Percentiles rank a stretch among this genome's conserved stretches.
Conservation (phyloP, 2,329 filamentous ascomycete species). For the Cladosporium austrohemisphaericum region DNA sequence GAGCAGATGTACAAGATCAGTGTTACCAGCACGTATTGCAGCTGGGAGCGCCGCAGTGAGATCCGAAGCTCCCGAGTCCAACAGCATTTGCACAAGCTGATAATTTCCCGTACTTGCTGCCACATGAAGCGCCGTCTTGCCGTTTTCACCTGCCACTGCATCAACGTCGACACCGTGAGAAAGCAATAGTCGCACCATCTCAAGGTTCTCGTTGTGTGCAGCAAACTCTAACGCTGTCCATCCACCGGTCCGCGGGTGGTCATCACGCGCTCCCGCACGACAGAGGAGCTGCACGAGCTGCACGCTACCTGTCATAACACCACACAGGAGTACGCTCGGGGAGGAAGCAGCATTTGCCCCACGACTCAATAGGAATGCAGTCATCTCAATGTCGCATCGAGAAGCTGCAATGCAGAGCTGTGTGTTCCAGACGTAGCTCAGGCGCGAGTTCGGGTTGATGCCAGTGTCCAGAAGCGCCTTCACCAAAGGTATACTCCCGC, state of each 20-base stretch:
- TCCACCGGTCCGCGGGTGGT: not conserved
- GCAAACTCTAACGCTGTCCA: conserved; percentile 3
- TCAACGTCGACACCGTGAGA: not conserved
- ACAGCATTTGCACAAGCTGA: not conserved
- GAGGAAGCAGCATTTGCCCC: not conserved
- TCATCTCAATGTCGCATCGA: not conserved
- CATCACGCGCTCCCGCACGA: not conserved
- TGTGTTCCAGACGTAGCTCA: not conserved
- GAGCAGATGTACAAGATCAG: not conserved
- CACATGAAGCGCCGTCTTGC: conserved; percentile 1
- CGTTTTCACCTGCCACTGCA: not conserved
- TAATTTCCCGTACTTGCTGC: not conserved
- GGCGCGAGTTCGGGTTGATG: not conserved
- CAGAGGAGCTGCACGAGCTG: conserved; percentile 2
- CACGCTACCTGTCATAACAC: not conserved
- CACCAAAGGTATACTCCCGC: not conserved
- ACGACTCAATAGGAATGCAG: not conserved
- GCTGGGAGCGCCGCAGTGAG: not conserved
- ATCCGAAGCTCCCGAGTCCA: not conserved
- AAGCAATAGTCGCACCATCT: not conserved
- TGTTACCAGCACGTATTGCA: not conserved
- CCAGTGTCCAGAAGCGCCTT: conserved; percentile 1
- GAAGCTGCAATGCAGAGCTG: not conserved
- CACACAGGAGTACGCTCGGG: not conserved
- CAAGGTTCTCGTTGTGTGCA: not conserved